Conservation (phyloP, 169 alveolate genomes). For the Eimeria tenella region DNA sequence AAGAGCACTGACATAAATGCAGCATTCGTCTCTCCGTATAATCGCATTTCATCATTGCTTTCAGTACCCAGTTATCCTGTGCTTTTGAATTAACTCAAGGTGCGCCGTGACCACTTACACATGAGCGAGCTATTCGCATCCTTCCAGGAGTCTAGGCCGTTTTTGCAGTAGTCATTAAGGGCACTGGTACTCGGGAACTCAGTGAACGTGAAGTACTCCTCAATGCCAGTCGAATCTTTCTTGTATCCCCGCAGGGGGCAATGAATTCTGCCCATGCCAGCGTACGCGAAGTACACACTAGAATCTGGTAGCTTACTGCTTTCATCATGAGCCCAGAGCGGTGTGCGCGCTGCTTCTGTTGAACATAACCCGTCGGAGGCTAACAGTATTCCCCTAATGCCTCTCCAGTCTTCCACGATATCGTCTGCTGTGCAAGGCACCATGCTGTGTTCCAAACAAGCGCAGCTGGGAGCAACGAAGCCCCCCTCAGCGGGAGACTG, state of each 20-base stretch:
- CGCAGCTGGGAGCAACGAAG: slow-evolving; percentile 2
- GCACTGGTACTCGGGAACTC: neutral
- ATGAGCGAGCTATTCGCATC: slow-evolving; percentile 14
- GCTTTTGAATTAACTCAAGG: too few species aligned
- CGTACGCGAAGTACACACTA: slow-evolving; percentile 25
- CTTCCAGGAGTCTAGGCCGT: slow-evolving; percentile 39
- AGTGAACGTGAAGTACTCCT: slow-evolving; percentile 44
- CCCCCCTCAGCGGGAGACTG: neutral
- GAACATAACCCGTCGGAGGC: slow-evolving; percentile 6
- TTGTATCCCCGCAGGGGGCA: slow-evolving; percentile 29
- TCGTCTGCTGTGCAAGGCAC: slow-evolving; percentile 64
- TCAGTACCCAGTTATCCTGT: too few species aligned
- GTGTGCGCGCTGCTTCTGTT: neutral
- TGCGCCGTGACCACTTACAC: neutral
- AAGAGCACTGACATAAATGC: neutral
- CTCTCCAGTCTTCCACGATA: slow-evolving; percentile 44
- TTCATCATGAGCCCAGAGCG: neutral
- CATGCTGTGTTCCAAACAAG: slow-evolving; percentile 33
- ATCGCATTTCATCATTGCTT: too few species aligned
- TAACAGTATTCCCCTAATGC: neutral
- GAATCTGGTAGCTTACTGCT: neutral
- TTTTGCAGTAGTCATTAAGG: slow-evolving; percentile 22
- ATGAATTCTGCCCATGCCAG: slow-evolving; percentile 31
- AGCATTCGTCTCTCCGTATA: too few species aligned
- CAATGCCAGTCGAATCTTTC: neutral